Evolutionary conservation across 768 basidiomycete species (phyloP), one percentile per base, ranked within the genome.

Genomic region (Daedaleopsis nitida): DNA sequence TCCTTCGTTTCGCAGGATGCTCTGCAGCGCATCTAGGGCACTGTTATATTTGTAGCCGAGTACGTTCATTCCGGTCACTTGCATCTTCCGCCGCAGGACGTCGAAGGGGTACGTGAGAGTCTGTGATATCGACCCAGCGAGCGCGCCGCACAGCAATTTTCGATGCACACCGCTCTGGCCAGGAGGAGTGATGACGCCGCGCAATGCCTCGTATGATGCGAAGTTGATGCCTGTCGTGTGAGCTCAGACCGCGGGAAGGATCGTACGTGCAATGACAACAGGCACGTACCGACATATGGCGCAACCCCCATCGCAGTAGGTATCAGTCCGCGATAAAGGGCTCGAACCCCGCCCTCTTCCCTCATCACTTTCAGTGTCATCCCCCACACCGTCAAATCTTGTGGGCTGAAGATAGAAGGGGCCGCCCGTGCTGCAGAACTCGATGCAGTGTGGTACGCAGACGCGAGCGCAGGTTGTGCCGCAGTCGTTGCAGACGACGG

Each of bases 21-120:
- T 81, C 59, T 72, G 73, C 65, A 95, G 73, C 10, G 92, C 94
- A 72, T 95, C 88, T 37, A 93, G 59, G 7, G 94, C 95, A 10
- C 92, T 91, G 45, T 76, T 86, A 74, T 94, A 96, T 73, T 86
- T 86, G 66, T 86, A 77, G 49, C 82, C 81, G 62, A 85, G 70
- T 13, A 75, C 71, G 27, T 81, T 78, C 86, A 95, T 88, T 13
- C 93, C 93, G 6, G 86, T 83, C 60, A 96, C 92, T 73, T 98
- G 96, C 89, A 98, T 94, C 80, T 98, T 96, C 62, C 96, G 83
- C 50, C 96, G 83, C 60, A 98, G 75, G 6, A 98, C 92, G 72
- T 99, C 96, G 69, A 97, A 92, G 10, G 96, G 96, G 73, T 96
- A 98, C 5, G 96, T 98, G 67, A 98, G 75, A 52, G 94, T 93